A percentile compares a stretch with the other conserved stretches of the same genome.
Conservation (phyloP, 2,329 filamentous ascomycete species). For the Alternaria rosae region DNA sequence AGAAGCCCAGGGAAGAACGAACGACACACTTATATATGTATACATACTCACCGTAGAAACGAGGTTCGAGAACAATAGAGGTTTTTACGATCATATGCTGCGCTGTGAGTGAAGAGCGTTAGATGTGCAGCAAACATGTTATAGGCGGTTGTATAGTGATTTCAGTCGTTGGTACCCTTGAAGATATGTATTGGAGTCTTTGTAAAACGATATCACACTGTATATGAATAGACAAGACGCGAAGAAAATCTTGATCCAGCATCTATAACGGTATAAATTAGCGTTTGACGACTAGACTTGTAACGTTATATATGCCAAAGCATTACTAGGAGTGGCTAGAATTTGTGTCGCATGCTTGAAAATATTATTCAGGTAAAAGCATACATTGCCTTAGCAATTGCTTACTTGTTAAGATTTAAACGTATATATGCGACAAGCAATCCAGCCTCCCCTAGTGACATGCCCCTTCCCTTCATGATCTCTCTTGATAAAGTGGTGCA, state of each 20-base stretch:
- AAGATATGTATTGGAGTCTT: background rate
- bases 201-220: background rate
- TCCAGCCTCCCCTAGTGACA: too few species aligned
- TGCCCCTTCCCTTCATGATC: background rate
- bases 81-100: background rate
- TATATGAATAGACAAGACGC: background rate
- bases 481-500: background rate
- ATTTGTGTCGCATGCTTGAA: too few species aligned
- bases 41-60: background rate
- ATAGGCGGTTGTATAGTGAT: background rate
- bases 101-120: background rate
- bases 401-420: background rate
- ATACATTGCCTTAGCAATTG: background rate
- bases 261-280: background rate
- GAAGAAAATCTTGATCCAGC: background rate
- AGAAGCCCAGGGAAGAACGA: background rate
- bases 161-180: background rate
- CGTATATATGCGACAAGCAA: background rate
- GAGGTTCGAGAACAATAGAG: background rate
- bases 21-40: rapidly evolving
- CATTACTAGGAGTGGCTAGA: too few species aligned
- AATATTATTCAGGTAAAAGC: too few species aligned
- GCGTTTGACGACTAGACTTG: background rate
- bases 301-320: background rate
- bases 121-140: background rate